These are phyloP conservation scores for Phaeosphaeria sp. DNA, from an alignment of 2,329 filamentous ascomycete species.

Conservation along the genomic window DNA sequence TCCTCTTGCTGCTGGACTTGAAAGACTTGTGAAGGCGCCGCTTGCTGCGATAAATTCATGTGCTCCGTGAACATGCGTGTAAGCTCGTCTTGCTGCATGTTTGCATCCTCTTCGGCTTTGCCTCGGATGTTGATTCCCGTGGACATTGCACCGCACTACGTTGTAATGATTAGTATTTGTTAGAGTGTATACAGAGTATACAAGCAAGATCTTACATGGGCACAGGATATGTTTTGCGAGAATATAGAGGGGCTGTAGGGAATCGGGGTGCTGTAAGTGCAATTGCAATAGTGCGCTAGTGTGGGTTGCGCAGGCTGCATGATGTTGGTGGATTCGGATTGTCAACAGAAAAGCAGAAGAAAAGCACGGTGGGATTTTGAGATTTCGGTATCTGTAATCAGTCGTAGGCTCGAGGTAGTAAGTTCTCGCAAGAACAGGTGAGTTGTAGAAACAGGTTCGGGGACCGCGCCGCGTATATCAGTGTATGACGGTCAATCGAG, in stretches of 20 bases:
- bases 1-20: conserved; percentile 15
- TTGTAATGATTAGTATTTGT: conserved; percentile 43
- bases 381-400: conserved; percentile 14
- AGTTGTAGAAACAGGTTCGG: background rate
- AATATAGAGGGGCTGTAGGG: conserved; percentile 52
- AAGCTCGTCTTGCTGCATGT: conserved; percentile 79
- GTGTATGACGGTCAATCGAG: conserved; percentile 13
- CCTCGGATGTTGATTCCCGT: conserved; percentile 52
- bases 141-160: conserved; percentile 54
- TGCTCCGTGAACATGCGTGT: conserved; percentile 79
- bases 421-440: conserved; percentile 12
- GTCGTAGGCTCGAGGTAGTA: conserved; percentile 11
- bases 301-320: conserved; percentile 51
- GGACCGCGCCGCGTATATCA: conserved; percentile 4
- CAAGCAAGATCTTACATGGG: conserved; percentile 51
- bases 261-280: conserved; percentile 49
- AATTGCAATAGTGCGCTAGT: conserved; percentile 49
- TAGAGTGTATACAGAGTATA: conserved; percentile 4
- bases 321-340: conserved; percentile 10
- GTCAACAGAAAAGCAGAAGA: conserved; percentile 18
- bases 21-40: conserved; percentile 55
- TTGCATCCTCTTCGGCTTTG: conserved; percentile 38
- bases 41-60: conserved; percentile 65
- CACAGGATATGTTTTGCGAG: conserved; percentile 53
- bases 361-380: conserved; percentile 8